These are phyloP conservation scores for Acacia pycnantha DNA, from an alignment of 331 rosid genomes.

Conservation along the genomic window DNA sequence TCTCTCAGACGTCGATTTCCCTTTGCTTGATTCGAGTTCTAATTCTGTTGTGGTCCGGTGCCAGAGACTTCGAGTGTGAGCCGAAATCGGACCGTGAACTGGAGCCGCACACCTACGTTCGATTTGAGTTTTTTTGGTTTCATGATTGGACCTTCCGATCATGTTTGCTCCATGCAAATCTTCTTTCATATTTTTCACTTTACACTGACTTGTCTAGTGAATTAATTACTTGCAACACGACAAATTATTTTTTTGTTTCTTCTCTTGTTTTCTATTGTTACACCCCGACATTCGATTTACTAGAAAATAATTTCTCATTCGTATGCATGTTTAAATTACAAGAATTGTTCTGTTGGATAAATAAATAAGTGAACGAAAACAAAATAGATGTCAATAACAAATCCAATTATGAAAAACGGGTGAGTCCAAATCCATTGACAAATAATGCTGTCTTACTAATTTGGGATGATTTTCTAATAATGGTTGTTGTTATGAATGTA, in stretches of 20 bases:
- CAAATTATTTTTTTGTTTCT: slow-evolving; percentile 45
- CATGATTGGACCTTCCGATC: no score
- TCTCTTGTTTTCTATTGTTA: slow-evolving; percentile 31
- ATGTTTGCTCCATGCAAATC: no score
- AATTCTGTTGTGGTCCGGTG: no score
- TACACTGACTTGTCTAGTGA: slow-evolving; percentile 25
- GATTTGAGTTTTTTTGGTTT: no score
- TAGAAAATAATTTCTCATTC: slow-evolving; percentile 20
- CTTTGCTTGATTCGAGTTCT: no score
- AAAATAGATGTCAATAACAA: slow-evolving; percentile 25
- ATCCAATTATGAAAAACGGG: slow-evolving; percentile 15
- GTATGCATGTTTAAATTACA: slow-evolving; percentile 22
- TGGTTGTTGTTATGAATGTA: slow-evolving; percentile 7
- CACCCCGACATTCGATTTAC: slow-evolving; percentile 33
- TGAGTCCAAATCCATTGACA: slow-evolving; percentile 6
- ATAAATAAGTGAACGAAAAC: not conserved
- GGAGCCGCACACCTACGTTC: no score
- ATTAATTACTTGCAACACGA: slow-evolving; percentile 34
- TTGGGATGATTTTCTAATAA: slow-evolving; percentile 11
- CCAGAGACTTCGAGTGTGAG: no score
- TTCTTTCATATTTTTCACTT: not conserved
- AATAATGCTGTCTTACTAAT: not conserved
- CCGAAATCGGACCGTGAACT: no score
- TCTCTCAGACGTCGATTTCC: no score
- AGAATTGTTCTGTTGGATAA: not conserved